Evolutionary conservation across 2,329 filamentous ascomycete genomes (phyloP).

Genomic region (Davidsoniella eucalypti): DNA sequence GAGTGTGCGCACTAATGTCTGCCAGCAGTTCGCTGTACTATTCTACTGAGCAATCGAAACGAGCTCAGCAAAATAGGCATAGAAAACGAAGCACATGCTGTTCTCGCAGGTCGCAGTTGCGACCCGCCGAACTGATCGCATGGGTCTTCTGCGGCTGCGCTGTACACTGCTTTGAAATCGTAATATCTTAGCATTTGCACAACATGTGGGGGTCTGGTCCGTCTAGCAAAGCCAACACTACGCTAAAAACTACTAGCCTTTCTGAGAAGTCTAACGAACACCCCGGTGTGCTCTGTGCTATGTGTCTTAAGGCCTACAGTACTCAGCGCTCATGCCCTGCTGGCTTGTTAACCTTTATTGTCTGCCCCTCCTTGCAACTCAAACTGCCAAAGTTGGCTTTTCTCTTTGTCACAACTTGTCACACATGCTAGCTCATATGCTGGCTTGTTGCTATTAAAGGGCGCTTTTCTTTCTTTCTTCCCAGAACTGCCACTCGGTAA

Average conservation of each 20-base stretch:
- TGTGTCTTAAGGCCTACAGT: too few species aligned
- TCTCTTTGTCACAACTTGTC: constrained; percentile 3
- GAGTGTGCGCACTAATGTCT: too few species aligned
- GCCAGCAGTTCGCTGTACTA: too few species aligned
- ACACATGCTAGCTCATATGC: background rate
- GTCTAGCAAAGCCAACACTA: too few species aligned
- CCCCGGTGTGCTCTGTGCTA: background rate
- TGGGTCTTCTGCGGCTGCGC: too few species aligned
- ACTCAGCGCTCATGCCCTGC: background rate
- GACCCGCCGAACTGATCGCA: too few species aligned
- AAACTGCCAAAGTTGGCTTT: background rate
- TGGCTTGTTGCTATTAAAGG: background rate
- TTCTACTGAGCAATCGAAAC: too few species aligned
- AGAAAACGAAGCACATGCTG: too few species aligned
- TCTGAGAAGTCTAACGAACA: background rate
- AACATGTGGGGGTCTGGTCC: constrained; percentile 7
- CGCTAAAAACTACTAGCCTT: too few species aligned
- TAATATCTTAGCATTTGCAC: constrained; percentile 5
- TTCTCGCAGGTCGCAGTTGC: too few species aligned
- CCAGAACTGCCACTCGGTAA: background rate
- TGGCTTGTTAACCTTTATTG: background rate
- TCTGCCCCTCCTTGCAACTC: background rate
- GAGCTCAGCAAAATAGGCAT: too few species aligned
- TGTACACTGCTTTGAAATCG: constrained; percentile 8
- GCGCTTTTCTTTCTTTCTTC: background rate